phyloP scores from a whole-genome alignment of 352 stramenopile genomes.

The Blastocystis sp. region DNA sequence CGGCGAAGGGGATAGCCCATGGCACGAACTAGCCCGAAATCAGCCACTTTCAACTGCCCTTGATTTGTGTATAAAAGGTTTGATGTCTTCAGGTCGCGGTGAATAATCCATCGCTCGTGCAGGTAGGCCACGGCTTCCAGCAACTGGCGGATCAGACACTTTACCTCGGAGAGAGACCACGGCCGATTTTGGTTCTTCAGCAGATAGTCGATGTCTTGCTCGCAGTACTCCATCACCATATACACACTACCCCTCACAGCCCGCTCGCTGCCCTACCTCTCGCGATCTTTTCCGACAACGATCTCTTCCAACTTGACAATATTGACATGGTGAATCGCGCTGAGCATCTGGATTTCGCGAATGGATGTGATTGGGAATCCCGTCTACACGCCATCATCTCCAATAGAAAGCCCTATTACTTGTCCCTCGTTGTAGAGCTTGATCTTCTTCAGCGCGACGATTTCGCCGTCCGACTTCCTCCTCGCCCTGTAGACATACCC shows the following conservation, averaged over 20 bases:
- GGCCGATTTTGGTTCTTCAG: slow-evolving; percentile 55
- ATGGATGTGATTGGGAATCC: slow-evolving; percentile 74
- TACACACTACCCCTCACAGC: slow-evolving; percentile 44
- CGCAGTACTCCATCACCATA: slow-evolving; percentile 74
- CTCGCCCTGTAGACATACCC: slow-evolving; percentile 60
- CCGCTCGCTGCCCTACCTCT: not conserved
- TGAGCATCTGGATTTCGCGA: slow-evolving; percentile 68
- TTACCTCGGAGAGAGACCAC: slow-evolving; percentile 64
- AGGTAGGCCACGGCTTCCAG: slow-evolving; percentile 53
- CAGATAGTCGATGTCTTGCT: slow-evolving; percentile 70
- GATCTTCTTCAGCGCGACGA: slow-evolving; percentile 72
- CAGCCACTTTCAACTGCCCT: slow-evolving; percentile 60
- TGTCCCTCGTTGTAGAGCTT: slow-evolving; percentile 73
- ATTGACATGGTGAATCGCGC: slow-evolving; percentile 47
- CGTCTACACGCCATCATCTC: slow-evolving; percentile 29
- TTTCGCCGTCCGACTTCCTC: slow-evolving; percentile 21
- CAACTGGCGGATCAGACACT: slow-evolving; percentile 69
- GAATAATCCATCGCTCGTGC: slow-evolving; percentile 67
- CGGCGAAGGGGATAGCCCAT: slow-evolving; percentile 56
- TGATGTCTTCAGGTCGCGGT: slow-evolving; percentile 70
- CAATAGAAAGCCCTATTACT: slow-evolving; percentile 6
- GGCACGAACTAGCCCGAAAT: slow-evolving; percentile 57
- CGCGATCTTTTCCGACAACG: slow-evolving; percentile 67
- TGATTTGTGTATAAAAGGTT: slow-evolving; percentile 73
- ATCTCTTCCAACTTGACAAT: slow-evolving; percentile 72